These are phyloP conservation scores for Fusarium buharicum DNA, from an alignment of 2,329 filamentous ascomycete species.

Conservation along the genomic window DNA sequence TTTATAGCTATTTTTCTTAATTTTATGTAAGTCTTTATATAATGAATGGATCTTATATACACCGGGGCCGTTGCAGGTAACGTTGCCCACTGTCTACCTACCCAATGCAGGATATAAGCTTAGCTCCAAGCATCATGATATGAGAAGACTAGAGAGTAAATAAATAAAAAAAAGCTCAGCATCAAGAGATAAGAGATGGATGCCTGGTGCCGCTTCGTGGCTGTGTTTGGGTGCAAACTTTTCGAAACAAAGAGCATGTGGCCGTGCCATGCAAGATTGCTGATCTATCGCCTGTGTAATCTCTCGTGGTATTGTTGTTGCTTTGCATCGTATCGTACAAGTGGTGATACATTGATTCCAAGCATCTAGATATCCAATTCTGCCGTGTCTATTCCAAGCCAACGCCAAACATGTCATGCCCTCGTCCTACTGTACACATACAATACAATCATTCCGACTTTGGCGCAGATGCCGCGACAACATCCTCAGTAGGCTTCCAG, in stretches of 20 bases:
- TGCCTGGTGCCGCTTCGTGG: no score
- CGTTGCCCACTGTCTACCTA: no score
- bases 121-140: no score
- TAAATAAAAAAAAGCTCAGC: no score
- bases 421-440: constrained; percentile 5
- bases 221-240: neutral
- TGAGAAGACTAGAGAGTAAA: no score
- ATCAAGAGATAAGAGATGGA: no score
- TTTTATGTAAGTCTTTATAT: no score
- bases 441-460: constrained; percentile 20
- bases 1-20: no score
- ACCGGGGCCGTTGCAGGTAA: no score
- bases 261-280: neutral
- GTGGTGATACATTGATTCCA: constrained; percentile 33
- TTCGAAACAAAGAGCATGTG: constrained; percentile 13
- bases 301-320: neutral
- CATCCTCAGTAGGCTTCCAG: constrained; percentile 7
- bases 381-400: constrained; percentile 13
- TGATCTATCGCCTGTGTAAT: neutral
- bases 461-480: constrained; percentile 1
- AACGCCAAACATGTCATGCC: constrained; percentile 27
- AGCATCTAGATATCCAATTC: constrained; percentile 17
- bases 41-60: no score
- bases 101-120: no score
- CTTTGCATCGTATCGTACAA: constrained; percentile 15